These are phyloP conservation scores for Hawksworthiomyces lignivorus DNA, from an alignment of 2,329 filamentous ascomycete genomes.

Conservation along the genomic window DNA sequence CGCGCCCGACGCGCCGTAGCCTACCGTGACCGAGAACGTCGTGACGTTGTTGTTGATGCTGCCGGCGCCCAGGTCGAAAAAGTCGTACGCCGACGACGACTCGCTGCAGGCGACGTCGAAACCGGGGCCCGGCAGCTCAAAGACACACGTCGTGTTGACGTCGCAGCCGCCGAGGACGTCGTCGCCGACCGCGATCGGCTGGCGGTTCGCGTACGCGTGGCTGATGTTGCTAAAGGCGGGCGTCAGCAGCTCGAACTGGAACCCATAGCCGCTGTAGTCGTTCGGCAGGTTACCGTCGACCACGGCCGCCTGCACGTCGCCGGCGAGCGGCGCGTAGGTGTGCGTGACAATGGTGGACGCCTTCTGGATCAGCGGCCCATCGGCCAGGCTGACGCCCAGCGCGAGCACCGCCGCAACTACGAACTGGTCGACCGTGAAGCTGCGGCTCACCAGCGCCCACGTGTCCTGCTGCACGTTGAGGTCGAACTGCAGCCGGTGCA, in stretches of 20 bases:
- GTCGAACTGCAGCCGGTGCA: slow-evolving; percentile 4
- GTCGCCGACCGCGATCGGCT: not conserved
- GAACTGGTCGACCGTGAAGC: not conserved
- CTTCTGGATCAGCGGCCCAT: slow-evolving; percentile 5
- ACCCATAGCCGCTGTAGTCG: slow-evolving; percentile 2
- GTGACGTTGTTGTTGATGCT: not conserved
- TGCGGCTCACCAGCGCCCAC: not conserved
- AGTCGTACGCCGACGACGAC: not conserved
- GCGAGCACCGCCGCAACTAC: not conserved
- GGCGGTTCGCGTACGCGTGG: slow-evolving; percentile 1
- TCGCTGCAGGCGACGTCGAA: slow-evolving; percentile 3
- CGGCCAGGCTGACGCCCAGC: slow-evolving; percentile 1
- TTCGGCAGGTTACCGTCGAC: slow-evolving; percentile 1
- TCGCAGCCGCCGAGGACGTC: not conserved
- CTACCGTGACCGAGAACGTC: not conserved
- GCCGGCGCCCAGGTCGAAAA: not conserved
- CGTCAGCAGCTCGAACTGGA: not conserved
- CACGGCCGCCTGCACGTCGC: not conserved
- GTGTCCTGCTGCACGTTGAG: not conserved
- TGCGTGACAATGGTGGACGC: slow-evolving; percentile 1
- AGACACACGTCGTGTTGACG: slow-evolving; percentile 1
- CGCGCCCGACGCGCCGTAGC: not conserved
- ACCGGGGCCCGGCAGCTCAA: slow-evolving; percentile 2
- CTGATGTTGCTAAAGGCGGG: slow-evolving; percentile 2
- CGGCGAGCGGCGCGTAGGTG: not conserved